A percentile compares a stretch with the other conserved stretches of the same genome.
These are phyloP conservation scores for Entophlyctis helioformis DNA, from an alignment of 192 early-diverging fungal species.

Conservation along the genomic window DNA sequence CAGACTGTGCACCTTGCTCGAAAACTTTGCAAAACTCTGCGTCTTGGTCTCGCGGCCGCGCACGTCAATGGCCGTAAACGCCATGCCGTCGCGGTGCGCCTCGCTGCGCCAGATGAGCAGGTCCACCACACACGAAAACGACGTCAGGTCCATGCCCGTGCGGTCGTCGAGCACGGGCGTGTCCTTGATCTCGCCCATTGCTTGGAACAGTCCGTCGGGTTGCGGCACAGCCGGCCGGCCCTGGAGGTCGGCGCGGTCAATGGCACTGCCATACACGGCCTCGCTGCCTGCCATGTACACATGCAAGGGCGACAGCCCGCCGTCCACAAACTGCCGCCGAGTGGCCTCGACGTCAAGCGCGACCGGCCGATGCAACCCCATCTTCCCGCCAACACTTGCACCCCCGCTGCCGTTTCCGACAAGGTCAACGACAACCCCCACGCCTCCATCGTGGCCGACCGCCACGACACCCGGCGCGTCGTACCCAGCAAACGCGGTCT, in stretches of 20 bases:
- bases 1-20: slow-evolving; percentile 46
- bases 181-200: slow-evolving; percentile 48
- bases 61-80: slow-evolving; percentile 45
- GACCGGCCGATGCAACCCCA: too few species aligned
- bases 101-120: slow-evolving; percentile 63
- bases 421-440: too few species aligned
- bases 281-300: too few species aligned
- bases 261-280: not conserved
- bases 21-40: slow-evolving; percentile 61
- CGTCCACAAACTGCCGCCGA: slow-evolving; percentile 3
- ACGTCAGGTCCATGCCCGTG: slow-evolving; percentile 50
- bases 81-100: slow-evolving; percentile 49
- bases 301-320: slow-evolving; percentile 2
- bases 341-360: slow-evolving; percentile 10
- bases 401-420: not conserved
- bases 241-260: not conserved
- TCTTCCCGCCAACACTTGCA: too few species aligned
- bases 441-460: too few species aligned
- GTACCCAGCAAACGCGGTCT: slow-evolving; percentile 17
- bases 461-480: slow-evolving; percentile 8
- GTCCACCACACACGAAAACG: slow-evolving; percentile 59
- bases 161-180: slow-evolving; percentile 61
- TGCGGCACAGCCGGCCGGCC: not conserved
- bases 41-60: slow-evolving; percentile 48
- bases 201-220: slow-evolving; percentile 11